Percentiles rank a stretch among this genome's conserved stretches.
phyloP scores from a whole-genome alignment of 345 rosid species.

The Corymbia maculata region DNA sequence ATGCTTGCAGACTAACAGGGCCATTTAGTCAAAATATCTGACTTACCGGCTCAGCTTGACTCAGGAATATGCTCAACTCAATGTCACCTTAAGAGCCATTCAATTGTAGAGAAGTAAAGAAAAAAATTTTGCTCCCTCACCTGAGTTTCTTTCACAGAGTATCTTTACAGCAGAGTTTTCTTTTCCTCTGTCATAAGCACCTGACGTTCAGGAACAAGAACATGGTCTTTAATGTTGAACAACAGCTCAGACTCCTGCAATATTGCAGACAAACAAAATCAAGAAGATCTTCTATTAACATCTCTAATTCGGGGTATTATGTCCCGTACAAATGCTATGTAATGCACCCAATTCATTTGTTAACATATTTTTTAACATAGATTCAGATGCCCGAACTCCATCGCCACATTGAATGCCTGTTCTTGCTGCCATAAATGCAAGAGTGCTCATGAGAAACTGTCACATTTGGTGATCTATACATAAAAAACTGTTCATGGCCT shows the following conservation, averaged over 20 bases:
- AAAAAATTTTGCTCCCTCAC: not conserved
- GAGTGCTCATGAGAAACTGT: not conserved
- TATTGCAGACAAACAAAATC: not conserved
- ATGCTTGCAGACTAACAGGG: not conserved
- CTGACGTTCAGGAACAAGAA: constrained; percentile 37
- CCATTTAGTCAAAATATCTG: not conserved
- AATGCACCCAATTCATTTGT: not conserved
- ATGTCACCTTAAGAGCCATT: not conserved
- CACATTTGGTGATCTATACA: not conserved
- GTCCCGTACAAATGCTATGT: not conserved
- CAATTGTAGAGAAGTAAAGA: not conserved
- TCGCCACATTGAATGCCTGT: not conserved
- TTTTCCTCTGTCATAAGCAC: constrained; percentile 28
- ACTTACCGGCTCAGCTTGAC: not conserved
- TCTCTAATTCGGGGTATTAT: not conserved
- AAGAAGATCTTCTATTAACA: not conserved
- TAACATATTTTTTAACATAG: not conserved
- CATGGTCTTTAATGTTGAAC: constrained; percentile 35
- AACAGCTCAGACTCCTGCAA: constrained; percentile 26
- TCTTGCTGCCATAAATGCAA: not conserved
- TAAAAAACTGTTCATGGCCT: not conserved
- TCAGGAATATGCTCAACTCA: not conserved
- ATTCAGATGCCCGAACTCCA: not conserved
- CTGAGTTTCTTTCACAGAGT: constrained; percentile 38
- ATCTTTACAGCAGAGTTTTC: constrained; percentile 34